Percentiles rank a stretch among this genome's conserved stretches.
Conservation (phyloP, 306 rosid species). For the Citrullus colocynthis region DNA sequence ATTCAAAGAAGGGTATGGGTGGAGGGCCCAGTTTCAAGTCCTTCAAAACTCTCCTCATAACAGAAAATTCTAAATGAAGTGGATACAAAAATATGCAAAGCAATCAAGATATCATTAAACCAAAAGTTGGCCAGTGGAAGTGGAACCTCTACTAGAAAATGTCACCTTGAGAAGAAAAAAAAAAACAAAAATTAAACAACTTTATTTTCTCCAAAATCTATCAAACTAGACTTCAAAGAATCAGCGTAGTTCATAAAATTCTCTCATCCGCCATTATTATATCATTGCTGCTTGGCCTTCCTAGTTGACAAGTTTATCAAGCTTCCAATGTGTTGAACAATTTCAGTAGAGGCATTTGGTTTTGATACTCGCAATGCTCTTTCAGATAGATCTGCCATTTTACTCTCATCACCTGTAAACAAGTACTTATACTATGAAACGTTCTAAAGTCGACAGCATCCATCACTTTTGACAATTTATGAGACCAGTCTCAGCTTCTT, state of each 20-base stretch:
- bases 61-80: background rate
- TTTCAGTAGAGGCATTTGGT: constrained; percentile 44
- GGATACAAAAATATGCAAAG: background rate
- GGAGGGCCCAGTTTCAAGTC: background rate
- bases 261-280: background rate
- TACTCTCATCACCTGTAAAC: constrained; percentile 38
- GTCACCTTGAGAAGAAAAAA: background rate
- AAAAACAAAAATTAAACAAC: background rate
- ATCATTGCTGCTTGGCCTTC: constrained; percentile 5
- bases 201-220: background rate
- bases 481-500: background rate
- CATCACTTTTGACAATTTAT: background rate
- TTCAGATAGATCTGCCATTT: constrained; percentile 60
- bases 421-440: background rate
- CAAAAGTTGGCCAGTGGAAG: background rate
- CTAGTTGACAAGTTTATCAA: constrained; percentile 24
- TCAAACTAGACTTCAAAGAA: background rate
- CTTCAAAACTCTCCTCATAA: background rate
- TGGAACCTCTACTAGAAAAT: background rate
- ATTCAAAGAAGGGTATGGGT: too few species aligned
- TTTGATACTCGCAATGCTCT: constrained; percentile 62
- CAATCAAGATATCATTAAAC: background rate
- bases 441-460: background rate
- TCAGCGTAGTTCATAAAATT: background rate
- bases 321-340: constrained; percentile 43